Evolutionary conservation across 1,284 basidiomycete species (phyloP).

Genomic region (Cerioporus squamosus): DNA sequence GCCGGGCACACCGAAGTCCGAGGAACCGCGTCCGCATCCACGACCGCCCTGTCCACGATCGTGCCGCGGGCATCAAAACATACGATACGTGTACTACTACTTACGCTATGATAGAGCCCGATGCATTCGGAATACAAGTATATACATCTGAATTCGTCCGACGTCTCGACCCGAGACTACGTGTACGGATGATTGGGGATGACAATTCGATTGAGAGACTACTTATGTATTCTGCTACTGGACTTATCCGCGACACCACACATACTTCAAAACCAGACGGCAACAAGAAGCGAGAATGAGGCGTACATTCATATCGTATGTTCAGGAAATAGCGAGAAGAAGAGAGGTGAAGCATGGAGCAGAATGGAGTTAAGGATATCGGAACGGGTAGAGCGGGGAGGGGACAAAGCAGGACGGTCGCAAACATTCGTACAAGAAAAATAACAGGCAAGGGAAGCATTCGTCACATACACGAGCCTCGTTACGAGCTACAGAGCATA

Average conservation of each 20-base stretch:
- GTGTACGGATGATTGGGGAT: neutral
- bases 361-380: conserved; percentile 24
- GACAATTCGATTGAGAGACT: conserved; percentile 7
- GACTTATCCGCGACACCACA: neutral
- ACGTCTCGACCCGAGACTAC: neutral
- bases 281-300: conserved; percentile 1
- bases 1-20: too few species aligned
- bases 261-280: conserved; percentile 7
- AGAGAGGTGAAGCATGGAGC: conserved; percentile 6
- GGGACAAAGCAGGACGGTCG: neutral
- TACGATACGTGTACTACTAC: too few species aligned
- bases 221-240: conserved; percentile 7
- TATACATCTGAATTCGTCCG: neutral
- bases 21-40: too few species aligned
- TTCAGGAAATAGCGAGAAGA: neutral
- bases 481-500: conserved; percentile 10
- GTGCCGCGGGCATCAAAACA: too few species aligned
- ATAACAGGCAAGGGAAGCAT: conserved; percentile 2
- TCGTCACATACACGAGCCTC: conserved; percentile 14
- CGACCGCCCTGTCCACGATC: too few species aligned
- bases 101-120: too few species aligned
- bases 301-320: conserved; percentile 20
- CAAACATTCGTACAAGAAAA: conserved; percentile 21
- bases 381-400: conserved; percentile 11
- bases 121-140: neutral